Percentiles rank a stretch among this genome's conserved stretches.
phyloP scores from a whole-genome alignment of 139 green algal species.

The Bryopsis sp. region DNA sequence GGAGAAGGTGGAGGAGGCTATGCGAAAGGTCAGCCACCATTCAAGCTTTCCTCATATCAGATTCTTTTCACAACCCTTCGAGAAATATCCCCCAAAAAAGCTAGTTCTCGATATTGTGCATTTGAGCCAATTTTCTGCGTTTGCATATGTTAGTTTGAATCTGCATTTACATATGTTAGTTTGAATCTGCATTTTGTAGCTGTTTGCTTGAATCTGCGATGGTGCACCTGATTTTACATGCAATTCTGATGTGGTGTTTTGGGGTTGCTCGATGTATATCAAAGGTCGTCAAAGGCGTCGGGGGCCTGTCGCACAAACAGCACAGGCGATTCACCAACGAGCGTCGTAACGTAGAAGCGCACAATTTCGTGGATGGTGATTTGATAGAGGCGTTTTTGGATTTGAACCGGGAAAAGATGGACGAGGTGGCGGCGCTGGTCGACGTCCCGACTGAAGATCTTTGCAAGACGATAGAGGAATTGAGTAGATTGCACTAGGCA shows the following conservation, averaged over 20 bases:
- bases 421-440: conserved; percentile 31
- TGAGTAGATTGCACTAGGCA: conserved; percentile 29
- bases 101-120: too few relatives aligned
- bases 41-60: too few relatives aligned
- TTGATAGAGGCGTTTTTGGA: conserved; percentile 91
- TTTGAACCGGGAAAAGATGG: conserved; percentile 46
- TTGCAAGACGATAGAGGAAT: conserved; percentile 28
- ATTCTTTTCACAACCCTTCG: too few relatives aligned
- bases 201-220: too few relatives aligned
- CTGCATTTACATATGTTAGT: too few relatives aligned
- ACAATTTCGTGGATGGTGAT: conserved; percentile 89
- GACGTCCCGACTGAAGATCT: conserved; percentile 24
- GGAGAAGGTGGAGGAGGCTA: conserved; percentile 53
- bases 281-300: conserved; percentile 51
- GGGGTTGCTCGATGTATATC: too few relatives aligned
- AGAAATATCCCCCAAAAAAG: too few relatives aligned
- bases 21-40: conserved; percentile 50
- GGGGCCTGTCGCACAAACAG: conserved; percentile 69
- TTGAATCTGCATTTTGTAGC: too few relatives aligned
- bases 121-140: too few relatives aligned
- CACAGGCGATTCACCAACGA: conserved; percentile 81
- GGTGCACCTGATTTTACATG: too few relatives aligned
- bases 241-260: too few relatives aligned
- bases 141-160: too few relatives aligned
- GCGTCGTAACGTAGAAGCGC: conserved; percentile 35